Conservation (phyloP, 2,329 filamentous ascomycete species). For the Fusarium cyanostomum region DNA sequence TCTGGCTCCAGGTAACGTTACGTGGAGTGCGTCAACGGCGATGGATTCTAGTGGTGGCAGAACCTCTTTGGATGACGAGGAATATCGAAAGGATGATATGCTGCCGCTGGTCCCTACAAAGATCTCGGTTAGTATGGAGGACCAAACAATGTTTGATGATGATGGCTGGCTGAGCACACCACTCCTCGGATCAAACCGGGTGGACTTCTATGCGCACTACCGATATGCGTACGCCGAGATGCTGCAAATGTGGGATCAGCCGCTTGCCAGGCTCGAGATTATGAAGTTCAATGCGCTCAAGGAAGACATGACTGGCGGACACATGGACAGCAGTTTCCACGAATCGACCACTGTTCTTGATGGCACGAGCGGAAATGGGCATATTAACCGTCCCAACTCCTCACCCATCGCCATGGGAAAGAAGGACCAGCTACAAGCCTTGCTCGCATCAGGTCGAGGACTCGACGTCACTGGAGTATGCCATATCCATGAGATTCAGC, state of each 20-base stretch:
- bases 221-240: constrained; percentile 74
- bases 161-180: constrained; percentile 71
- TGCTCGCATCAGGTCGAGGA: constrained; percentile 64
- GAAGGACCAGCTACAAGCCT: constrained; percentile 60
- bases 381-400: constrained; percentile 51
- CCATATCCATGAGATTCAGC: constrained; percentile 68
- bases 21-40: constrained; percentile 59
- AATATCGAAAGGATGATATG: constrained; percentile 57
- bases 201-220: constrained; percentile 65
- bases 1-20: constrained; percentile 61
- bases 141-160: constrained; percentile 73
- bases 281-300: constrained; percentile 74
- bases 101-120: constrained; percentile 60
- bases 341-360: constrained; percentile 52
- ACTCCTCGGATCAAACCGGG: constrained; percentile 63
- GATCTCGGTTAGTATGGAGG: constrained; percentile 64
- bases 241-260: constrained; percentile 72
- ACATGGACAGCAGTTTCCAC: constrained; percentile 47
- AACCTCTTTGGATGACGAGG: constrained; percentile 65
- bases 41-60: constrained; percentile 58
- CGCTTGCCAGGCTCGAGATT: constrained; percentile 70
- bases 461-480: constrained; percentile 72
- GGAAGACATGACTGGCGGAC: constrained; percentile 51
- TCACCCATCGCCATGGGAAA: constrained; percentile 67
- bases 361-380: constrained; percentile 48